phyloP scores from a whole-genome alignment of 1,139 yeast genomes.

The Pichia cactophila region DNA sequence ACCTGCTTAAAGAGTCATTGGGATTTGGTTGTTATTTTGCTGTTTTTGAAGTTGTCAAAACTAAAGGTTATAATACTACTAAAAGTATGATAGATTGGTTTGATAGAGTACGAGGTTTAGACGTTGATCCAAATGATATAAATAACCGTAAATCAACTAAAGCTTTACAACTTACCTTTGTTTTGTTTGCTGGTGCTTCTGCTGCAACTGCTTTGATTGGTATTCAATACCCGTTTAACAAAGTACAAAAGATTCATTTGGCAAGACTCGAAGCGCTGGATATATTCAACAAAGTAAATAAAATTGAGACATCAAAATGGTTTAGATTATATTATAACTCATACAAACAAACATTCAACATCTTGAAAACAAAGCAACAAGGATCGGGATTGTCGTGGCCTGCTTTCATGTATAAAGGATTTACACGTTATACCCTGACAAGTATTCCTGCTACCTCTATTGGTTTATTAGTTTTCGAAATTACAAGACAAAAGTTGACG shows the following conservation, averaged over 20 bases:
- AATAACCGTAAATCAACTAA: slow-evolving; percentile 35
- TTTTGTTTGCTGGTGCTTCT: slow-evolving; percentile 80
- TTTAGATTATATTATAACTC: slow-evolving; percentile 55
- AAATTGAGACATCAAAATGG: slow-evolving; percentile 29
- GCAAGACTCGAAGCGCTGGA: slow-evolving; percentile 76
- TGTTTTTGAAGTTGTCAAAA: slow-evolving; percentile 77
- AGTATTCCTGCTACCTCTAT: slow-evolving; percentile 84
- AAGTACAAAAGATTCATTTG: slow-evolving; percentile 72
- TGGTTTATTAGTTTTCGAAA: slow-evolving; percentile 78
- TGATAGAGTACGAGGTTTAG: slow-evolving; percentile 12
- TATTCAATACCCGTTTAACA: slow-evolving; percentile 76
- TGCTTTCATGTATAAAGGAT: slow-evolving; percentile 72
- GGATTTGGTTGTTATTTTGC: slow-evolving; percentile 86
- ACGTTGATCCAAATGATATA: slow-evolving; percentile 29
- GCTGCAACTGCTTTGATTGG: slow-evolving; percentile 74
- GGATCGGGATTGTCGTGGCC: slow-evolving; percentile 53
- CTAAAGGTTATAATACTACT: slow-evolving; percentile 49
- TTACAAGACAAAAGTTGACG: slow-evolving; percentile 46
- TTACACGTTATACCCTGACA: slow-evolving; percentile 60
- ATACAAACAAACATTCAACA: slow-evolving; percentile 63
- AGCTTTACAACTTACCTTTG: slow-evolving; percentile 59
- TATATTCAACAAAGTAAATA: slow-evolving; percentile 44
- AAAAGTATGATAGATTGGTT: slow-evolving; percentile 27
- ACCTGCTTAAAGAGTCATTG: slow-evolving; percentile 69
- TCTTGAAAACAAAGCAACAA: slow-evolving; percentile 45